Conservation (phyloP, 768 basidiomycete species). For the Termitomyces sp. region DNA sequence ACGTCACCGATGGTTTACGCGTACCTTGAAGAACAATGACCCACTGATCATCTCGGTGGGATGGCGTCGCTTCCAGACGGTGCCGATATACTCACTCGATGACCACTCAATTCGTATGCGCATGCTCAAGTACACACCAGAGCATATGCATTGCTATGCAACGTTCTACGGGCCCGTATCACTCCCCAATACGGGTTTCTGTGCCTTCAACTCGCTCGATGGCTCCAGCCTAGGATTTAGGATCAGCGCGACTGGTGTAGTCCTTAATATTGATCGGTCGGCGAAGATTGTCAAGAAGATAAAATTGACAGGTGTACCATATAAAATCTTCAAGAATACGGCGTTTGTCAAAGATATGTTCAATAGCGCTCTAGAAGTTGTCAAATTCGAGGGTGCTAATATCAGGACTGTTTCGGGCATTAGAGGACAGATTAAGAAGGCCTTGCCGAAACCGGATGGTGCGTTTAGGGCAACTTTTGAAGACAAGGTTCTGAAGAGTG, state of each 20-base stretch:
- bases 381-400: slow-evolving; percentile 98
- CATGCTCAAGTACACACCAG: slow-evolving; percentile 99
- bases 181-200: slow-evolving; percentile 93
- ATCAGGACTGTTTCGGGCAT: slow-evolving; percentile 94
- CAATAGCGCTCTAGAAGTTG: slow-evolving; percentile 86
- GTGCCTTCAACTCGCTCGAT: slow-evolving; percentile 86
- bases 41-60: slow-evolving; percentile 96
- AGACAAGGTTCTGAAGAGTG: slow-evolving; percentile 95
- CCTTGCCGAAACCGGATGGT: slow-evolving; percentile 91
- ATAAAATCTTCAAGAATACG: slow-evolving; percentile 99
- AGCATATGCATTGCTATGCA: slow-evolving; percentile 99
- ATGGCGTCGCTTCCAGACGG: slow-evolving; percentile 93
- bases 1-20: slow-evolving; percentile 89
- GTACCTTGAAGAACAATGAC: slow-evolving; percentile 94
- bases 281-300: slow-evolving; percentile 97
- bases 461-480: slow-evolving; percentile 97
- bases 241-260: slow-evolving; percentile 90
- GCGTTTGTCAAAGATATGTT: slow-evolving; percentile 99
- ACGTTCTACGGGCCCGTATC: slow-evolving; percentile 95
- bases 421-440: slow-evolving; percentile 96
- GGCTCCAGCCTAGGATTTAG: slow-evolving; percentile 75
- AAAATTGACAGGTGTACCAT: slow-evolving; percentile 92
- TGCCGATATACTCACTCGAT: slow-evolving; percentile 95
- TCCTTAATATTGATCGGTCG: slow-evolving; percentile 89
- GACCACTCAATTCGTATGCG: slow-evolving; percentile 98